Conservation (phyloP, 2,329 filamentous ascomycete genomes). For the Claviceps purpurea region DNA sequence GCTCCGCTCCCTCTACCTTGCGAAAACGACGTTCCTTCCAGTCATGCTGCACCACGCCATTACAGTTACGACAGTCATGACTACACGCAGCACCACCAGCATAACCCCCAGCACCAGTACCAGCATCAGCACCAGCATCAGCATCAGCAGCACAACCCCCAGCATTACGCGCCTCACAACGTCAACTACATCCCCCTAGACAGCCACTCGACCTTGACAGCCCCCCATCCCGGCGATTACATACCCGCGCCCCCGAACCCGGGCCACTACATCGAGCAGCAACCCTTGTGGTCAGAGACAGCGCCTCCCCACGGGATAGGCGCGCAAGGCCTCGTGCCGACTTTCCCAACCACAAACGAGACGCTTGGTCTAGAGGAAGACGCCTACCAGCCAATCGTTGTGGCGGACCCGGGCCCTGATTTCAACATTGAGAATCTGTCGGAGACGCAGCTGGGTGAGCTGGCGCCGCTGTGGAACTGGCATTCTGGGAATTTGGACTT, state of each 20-base stretch:
- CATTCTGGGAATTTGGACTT: slow-evolving; percentile 12
- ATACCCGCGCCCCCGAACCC: neutral
- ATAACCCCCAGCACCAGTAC: neutral
- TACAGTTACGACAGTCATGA: neutral
- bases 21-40: neutral
- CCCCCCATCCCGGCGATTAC: neutral
- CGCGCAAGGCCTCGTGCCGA: neutral
- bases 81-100: neutral
- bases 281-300: slow-evolving; percentile 1
- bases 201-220: neutral
- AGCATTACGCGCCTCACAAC: neutral
- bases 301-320: neutral
- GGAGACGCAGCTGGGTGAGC: slow-evolving; percentile 11
- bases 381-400: neutral
- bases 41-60: neutral
- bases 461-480: slow-evolving; percentile 13
- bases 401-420: slow-evolving; percentile 1
- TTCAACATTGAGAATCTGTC: slow-evolving; percentile 12
- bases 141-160: neutral
- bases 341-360: neutral
- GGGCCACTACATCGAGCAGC: neutral
- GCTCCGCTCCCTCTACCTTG: neutral
- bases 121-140: neutral
- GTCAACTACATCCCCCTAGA: neutral
- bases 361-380: neutral